Conservation (phyloP, 2,329 filamentous ascomycete species). For the Penicillium sp. region DNA sequence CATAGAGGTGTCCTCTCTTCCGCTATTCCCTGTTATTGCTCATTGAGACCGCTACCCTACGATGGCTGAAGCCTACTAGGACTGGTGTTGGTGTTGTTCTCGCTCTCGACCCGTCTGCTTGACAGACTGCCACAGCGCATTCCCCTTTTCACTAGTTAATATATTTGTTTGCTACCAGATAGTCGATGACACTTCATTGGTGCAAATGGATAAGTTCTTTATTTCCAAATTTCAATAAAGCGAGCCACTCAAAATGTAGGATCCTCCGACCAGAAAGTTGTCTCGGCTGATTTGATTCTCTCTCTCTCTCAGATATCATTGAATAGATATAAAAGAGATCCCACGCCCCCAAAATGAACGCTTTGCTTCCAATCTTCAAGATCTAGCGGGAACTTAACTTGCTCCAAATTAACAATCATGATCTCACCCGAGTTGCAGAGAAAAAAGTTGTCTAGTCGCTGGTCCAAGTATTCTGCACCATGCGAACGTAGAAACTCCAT, state of each 20-base stretch:
- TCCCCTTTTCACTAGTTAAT: too few relatives aligned
- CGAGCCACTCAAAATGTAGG: not conserved
- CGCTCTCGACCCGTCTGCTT: too few relatives aligned
- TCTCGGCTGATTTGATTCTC: not conserved
- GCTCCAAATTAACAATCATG: constrained; percentile 15
- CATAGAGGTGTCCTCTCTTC: too few relatives aligned
- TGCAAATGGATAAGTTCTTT: too few relatives aligned
- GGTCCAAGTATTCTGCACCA: constrained; percentile 3
- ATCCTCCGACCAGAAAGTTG: not conserved
- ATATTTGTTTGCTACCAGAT: too few relatives aligned
- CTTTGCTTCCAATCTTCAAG: constrained; percentile 6
- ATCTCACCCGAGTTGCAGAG: constrained; percentile 9
- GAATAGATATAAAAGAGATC: constrained; percentile 13
- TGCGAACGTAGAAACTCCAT: constrained; percentile 1
- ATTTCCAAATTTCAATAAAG: too few relatives aligned
- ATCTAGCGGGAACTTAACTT: constrained; percentile 10
- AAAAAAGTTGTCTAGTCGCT: constrained; percentile 12
- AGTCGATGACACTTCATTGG: too few relatives aligned
- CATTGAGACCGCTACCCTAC: too few relatives aligned
- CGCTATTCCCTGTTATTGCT: too few relatives aligned
- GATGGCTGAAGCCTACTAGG: too few relatives aligned
- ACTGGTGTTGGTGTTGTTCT: too few relatives aligned
- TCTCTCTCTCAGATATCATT: constrained; percentile 9
- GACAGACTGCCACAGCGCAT: too few relatives aligned
- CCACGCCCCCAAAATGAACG: constrained; percentile 12